These are phyloP conservation scores for Fusarium hostae DNA, from an alignment of 2,329 filamentous ascomycete species.

Conservation along the genomic window DNA sequence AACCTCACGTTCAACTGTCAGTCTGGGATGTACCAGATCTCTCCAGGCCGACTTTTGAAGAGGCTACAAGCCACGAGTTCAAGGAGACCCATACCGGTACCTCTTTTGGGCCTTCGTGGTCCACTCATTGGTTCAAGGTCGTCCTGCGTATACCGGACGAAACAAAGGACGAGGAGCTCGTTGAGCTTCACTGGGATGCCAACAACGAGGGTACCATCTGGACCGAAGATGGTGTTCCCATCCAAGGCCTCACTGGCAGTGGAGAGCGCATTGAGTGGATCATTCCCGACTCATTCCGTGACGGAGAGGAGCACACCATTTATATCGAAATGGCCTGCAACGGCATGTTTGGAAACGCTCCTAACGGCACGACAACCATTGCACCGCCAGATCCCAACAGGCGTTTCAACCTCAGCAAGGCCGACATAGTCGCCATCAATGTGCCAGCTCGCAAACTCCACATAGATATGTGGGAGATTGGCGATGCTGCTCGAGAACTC, in stretches of 20 bases:
- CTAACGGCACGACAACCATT: slow-evolving; percentile 80
- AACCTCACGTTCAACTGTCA: slow-evolving; percentile 82
- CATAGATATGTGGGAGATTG: slow-evolving; percentile 96
- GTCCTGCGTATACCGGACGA: slow-evolving; percentile 79
- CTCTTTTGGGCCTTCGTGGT: slow-evolving; percentile 93
- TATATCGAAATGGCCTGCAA: slow-evolving; percentile 99
- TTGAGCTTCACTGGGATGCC: slow-evolving; percentile 98
- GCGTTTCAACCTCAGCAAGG: slow-evolving; percentile 79
- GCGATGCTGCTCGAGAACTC: slow-evolving; percentile 91
- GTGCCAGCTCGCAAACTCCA: slow-evolving; percentile 82
- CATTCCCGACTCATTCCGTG: slow-evolving; percentile 81
- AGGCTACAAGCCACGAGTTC: slow-evolving; percentile 81
- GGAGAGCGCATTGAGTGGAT: slow-evolving; percentile 94
- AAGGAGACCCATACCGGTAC: slow-evolving; percentile 78
- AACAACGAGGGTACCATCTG: slow-evolving; percentile 96
- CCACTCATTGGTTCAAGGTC: slow-evolving; percentile 96
- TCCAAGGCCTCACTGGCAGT: slow-evolving; percentile 91
- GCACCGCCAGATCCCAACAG: slow-evolving; percentile 89
- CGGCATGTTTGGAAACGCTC: slow-evolving; percentile 95
- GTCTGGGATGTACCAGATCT: slow-evolving; percentile 87
- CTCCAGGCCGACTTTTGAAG: slow-evolving; percentile 84
- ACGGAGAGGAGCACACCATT: slow-evolving; percentile 87
- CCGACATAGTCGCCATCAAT: slow-evolving; percentile 91
- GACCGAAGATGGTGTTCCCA: slow-evolving; percentile 86
- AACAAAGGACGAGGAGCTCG: slow-evolving; percentile 77